Evolutionary conservation across 345 rosid genomes (phyloP), one percentile per base, ranked within the genome.

Genomic region (Citrus sinensis): DNA sequence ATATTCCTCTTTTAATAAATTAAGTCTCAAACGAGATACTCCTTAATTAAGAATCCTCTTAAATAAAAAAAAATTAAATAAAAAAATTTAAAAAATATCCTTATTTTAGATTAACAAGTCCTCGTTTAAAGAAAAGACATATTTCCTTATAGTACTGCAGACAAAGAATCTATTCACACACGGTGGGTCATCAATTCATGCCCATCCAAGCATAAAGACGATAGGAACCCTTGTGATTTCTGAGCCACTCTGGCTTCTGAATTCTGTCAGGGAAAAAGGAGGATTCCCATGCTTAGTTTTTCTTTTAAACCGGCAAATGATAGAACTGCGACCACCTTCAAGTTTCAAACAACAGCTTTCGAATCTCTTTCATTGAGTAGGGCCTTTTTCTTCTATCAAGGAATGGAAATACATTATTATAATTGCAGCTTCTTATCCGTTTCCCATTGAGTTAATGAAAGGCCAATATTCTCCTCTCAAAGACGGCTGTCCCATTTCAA

Each of bases 121-220:
- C 17, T 11, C 1, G 1, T 10, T 40, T 9, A 40, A 40, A 40
- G 3, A 42, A 2, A 9, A 46, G 16, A 11, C 17, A 46, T 13
- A 13, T 46, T 46, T 46, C 5, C 3, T 3, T 0, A 46, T 4
- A 46, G 17, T 13, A 16, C 32, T 40, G 4, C 37, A 54, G 54
- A 66, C 54, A 78, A 73, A 80, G 76, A 73, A 68, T 77, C 79
- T 77, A 51, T 3, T 46, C 51, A 46, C 59, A 29, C 11, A 56
- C 7, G 19, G 39, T 59, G n/a, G 37, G 73, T 59, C 56, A 14
- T 25, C 16, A 17, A 59, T 39, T 71, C 27, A 74, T 4, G 67
- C 37, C 70, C 39, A 42, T 67, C 67, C 79, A 79, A 82, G 77
- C 71, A 56, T n/a, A 63, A 68, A 66, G 67, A 71, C 64, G 60